A percentile compares a stretch with the other conserved stretches of the same genome.
phyloP scores from a whole-genome alignment of 73 alveolate genomes.

The Vitrella brassicaformis region DNA sequence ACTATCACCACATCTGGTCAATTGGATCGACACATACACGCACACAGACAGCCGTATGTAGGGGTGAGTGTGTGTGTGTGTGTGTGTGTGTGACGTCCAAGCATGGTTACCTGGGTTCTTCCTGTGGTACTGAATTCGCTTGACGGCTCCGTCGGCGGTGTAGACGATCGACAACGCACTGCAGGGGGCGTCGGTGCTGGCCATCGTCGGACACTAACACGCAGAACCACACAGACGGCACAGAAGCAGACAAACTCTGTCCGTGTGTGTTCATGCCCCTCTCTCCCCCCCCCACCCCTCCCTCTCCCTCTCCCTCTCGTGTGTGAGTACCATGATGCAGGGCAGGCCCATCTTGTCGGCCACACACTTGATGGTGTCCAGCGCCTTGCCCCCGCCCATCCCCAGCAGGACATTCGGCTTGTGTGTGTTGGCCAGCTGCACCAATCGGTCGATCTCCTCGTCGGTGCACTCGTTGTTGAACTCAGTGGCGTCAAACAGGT shows the following conservation, averaged over 20 bases:
- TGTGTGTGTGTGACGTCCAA: too few relatives aligned
- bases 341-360: background rate
- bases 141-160: background rate
- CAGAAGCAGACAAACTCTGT: too few relatives aligned
- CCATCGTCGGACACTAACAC: background rate
- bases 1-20: background rate
- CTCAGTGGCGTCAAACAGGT: background rate
- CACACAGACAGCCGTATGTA: too few relatives aligned
- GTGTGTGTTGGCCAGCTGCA: background rate
- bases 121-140: background rate
- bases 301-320: too few relatives aligned
- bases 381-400: background rate
- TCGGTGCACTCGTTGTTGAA: background rate
- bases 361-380: background rate
- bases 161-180: background rate
- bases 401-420: background rate
- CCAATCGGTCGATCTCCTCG: background rate
- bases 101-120: too few relatives aligned
- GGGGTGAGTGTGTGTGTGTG: too few relatives aligned
- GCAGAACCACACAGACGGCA: too few relatives aligned
- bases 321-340: background rate
- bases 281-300: too few relatives aligned
- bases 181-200: background rate
- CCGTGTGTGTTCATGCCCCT: too few relatives aligned
- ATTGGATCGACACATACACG: too few relatives aligned